A percentile compares a stretch with the other conserved stretches of the same genome.
phyloP scores from a whole-genome alignment of 1,139 yeast species.

The Ogataea hybrid region DNA sequence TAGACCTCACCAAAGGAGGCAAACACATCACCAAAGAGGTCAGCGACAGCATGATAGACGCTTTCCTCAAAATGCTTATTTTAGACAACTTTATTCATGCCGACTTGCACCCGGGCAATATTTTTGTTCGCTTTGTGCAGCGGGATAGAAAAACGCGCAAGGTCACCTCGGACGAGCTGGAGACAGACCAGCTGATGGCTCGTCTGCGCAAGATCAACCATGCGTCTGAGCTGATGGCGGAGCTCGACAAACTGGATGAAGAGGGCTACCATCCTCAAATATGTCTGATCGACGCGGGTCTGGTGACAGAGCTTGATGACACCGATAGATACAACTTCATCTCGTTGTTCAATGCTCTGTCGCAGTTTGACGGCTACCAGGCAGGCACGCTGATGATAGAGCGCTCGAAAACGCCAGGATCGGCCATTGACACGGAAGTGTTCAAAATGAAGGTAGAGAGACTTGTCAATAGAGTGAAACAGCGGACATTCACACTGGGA shows the following conservation, averaged over 20 bases:
- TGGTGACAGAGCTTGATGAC: conserved; percentile 84
- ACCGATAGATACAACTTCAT: conserved; percentile 79
- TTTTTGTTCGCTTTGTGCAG: conserved; percentile 63
- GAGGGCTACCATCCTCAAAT: conserved; percentile 81
- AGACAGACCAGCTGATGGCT: conserved; percentile 45
- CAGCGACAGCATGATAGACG: conserved; percentile 85
- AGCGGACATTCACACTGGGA: conserved; percentile 89
- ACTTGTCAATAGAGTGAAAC: conserved; percentile 75
- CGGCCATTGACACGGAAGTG: conserved; percentile 78
- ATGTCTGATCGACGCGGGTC: conserved; percentile 89
- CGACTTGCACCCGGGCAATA: conserved; percentile 95
- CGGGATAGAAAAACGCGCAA: conserved; percentile 16
- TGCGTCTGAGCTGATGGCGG: conserved; percentile 46
- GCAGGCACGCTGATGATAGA: conserved; percentile 97
- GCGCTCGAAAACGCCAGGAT: conserved; percentile 90
- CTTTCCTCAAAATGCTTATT: conserved; percentile 88
- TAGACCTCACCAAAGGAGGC: conserved; percentile 42
- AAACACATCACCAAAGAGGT: conserved; percentile 66
- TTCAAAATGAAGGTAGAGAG: conserved; percentile 87
- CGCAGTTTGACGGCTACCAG: conserved; percentile 87
- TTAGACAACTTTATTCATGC: conserved; percentile 94
- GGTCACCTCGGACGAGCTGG: conserved; percentile 20
- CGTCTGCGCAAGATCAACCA: conserved; percentile 42
- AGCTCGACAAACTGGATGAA: conserved; percentile 48
- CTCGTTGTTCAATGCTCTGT: conserved; percentile 82